phyloP scores from a whole-genome alignment of 306 rosid species.

The Castanea mollissima region DNA sequence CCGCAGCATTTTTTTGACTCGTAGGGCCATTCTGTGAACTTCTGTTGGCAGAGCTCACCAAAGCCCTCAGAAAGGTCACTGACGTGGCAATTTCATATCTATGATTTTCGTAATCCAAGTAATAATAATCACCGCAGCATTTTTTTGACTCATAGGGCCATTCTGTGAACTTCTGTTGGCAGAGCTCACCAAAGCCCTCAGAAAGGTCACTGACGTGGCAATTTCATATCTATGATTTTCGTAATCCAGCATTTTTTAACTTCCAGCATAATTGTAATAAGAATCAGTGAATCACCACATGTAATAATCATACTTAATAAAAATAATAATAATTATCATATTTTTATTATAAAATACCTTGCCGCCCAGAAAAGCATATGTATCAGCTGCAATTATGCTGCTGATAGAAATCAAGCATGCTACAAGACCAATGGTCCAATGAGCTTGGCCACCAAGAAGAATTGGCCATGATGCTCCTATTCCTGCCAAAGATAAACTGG shows the following conservation, averaged over 20 bases:
- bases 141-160: not conserved
- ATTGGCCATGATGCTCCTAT: slow-evolving; percentile 52
- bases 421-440: slow-evolving; percentile 97
- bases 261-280: not conserved
- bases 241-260: not conserved
- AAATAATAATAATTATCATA: not conserved
- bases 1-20: not conserved
- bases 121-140: not conserved
- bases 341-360: slow-evolving; percentile 48
- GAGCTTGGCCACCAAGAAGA: slow-evolving; percentile 64
- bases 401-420: slow-evolving; percentile 84
- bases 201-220: not conserved
- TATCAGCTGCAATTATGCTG: slow-evolving; percentile 90
- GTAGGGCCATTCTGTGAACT: not conserved
- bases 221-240: not conserved
- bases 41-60: not conserved
- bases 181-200: slow-evolving; percentile 2
- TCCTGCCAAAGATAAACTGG: slow-evolving; percentile 25
- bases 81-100: not conserved
- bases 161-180: not conserved
- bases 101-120: not conserved
- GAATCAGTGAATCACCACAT: slow-evolving; percentile 8
- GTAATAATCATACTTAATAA: not conserved
- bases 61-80: not conserved
- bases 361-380: slow-evolving; percentile 91